These are phyloP conservation scores for Wickerhamomyces strasburgensis DNA, from an alignment of 805 yeast species.

Conservation along the genomic window DNA sequence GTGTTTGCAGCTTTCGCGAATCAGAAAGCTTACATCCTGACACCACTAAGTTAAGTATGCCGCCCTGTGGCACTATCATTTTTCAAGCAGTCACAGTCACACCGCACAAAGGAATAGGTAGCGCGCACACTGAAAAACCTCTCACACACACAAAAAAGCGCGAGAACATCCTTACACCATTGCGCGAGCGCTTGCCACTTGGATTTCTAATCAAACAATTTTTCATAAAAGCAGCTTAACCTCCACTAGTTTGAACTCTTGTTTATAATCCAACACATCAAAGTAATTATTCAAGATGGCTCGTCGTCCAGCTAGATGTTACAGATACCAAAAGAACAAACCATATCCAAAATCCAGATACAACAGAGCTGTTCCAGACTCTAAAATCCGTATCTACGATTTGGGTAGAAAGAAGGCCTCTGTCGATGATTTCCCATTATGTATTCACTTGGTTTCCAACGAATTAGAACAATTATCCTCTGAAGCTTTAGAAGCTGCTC, in stretches of 20 bases:
- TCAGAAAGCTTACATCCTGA: background rate
- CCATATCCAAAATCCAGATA: slow-evolving; percentile 99
- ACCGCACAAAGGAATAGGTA: background rate
- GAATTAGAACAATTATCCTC: slow-evolving; percentile 99
- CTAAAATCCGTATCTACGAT: slow-evolving; percentile 98
- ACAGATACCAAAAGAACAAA: slow-evolving; percentile 99
- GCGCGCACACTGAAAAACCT: slow-evolving; percentile 3
- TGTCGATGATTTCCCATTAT: slow-evolving; percentile 96
- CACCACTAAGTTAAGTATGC: too few relatives aligned
- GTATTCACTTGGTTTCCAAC: slow-evolving; percentile 98
- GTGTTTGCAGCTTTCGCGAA: background rate
- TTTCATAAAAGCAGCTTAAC: slow-evolving; percentile 6
- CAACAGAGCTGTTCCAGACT: slow-evolving; percentile 99
- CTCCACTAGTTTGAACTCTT: slow-evolving; percentile 1
- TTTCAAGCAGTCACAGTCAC: slow-evolving; percentile 11
- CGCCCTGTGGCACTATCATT: too few relatives aligned
- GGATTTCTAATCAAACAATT: slow-evolving; percentile 18
- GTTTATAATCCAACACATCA: slow-evolving; percentile 3
- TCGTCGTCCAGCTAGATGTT: slow-evolving; percentile 99
- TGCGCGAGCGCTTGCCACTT: background rate
- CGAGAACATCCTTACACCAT: background rate
- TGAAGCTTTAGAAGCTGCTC: slow-evolving; percentile 99
- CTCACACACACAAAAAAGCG: background rate
- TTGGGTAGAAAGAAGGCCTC: slow-evolving; percentile 99
- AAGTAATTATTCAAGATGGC: slow-evolving; percentile 85